Percentiles rank a stretch among this genome's conserved stretches.
Evolutionary conservation across 2,329 filamentous ascomycete species (phyloP).

Genomic region (Purpureocillium takamizusanense): DNA sequence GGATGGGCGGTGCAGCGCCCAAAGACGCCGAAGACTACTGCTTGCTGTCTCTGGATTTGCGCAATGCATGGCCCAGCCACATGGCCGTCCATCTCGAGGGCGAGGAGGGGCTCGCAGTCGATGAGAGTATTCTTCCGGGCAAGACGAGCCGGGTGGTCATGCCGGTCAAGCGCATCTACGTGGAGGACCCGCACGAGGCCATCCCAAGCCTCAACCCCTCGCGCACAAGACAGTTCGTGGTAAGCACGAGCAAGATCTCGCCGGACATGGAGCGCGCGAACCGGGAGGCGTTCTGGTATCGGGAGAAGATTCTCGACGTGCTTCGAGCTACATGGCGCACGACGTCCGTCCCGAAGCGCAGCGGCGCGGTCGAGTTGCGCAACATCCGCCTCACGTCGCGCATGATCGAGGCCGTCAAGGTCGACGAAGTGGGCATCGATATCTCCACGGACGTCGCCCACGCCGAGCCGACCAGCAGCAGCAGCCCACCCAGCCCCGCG

Average conservation of each 20-base stretch:
- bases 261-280: constrained; percentile 70
- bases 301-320: constrained; percentile 66
- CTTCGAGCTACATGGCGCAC: constrained; percentile 66
- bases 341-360: constrained; percentile 37
- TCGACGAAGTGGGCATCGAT: constrained; percentile 68
- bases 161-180: constrained; percentile 64
- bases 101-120: constrained; percentile 37
- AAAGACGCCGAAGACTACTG: constrained; percentile 56
- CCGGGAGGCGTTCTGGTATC: constrained; percentile 85
- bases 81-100: constrained; percentile 57
- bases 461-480: constrained; percentile 12
- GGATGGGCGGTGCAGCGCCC: constrained; percentile 23
- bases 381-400: constrained; percentile 62
- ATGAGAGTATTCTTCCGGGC: constrained; percentile 53
- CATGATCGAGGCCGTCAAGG: constrained; percentile 75
- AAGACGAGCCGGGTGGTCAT: constrained; percentile 68
- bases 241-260: constrained; percentile 69
- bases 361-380: constrained; percentile 67
- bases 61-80: constrained; percentile 82
- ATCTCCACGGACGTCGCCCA: constrained; percentile 39
- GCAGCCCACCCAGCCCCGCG: constrained; percentile 13
- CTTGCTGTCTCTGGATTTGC: constrained; percentile 71
- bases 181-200: constrained; percentile 66
- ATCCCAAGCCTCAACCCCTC: constrained; percentile 75
- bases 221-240: constrained; percentile 85